These are phyloP conservation scores for Tetrapyrgos nigripes DNA, from an alignment of 1,284 basidiomycete genomes.

Conservation along the genomic window DNA sequence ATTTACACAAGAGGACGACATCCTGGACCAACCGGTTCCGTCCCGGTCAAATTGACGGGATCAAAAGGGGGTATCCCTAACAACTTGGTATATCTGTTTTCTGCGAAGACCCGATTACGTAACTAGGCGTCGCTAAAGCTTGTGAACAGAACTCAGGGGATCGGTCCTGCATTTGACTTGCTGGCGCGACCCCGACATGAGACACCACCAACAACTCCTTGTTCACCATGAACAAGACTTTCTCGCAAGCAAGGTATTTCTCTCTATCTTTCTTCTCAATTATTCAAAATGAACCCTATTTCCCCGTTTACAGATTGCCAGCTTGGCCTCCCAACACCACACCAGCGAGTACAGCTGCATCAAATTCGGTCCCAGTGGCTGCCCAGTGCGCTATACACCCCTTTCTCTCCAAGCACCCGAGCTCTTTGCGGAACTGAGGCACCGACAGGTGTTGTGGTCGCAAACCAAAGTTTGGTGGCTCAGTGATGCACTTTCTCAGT, in stretches of 20 bases:
- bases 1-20: too few relatives aligned
- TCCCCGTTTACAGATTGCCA: slow-evolving; percentile 50
- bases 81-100: too few relatives aligned
- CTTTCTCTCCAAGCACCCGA: slow-evolving; percentile 74
- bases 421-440: slow-evolving; percentile 64
- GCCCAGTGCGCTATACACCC: slow-evolving; percentile 68
- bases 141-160: neutral
- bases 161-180: neutral
- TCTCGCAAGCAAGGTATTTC: neutral
- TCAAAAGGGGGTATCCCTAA: too few relatives aligned
- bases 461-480: slow-evolving; percentile 62
- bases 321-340: slow-evolving; percentile 82
- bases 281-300: neutral
- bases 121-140: neutral
- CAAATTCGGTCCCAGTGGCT: slow-evolving; percentile 76
- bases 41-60: too few relatives aligned
- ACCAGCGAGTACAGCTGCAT: slow-evolving; percentile 76
- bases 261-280: neutral
- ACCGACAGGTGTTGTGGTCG: slow-evolving; percentile 60
- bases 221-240: neutral
- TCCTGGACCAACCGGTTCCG: too few relatives aligned
- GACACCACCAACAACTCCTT: neutral
- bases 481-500: slow-evolving; percentile 26
- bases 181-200: neutral
- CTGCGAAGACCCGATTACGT: neutral